Conservation (phyloP, 2,329 filamentous ascomycete species). For the Samsoniella hepiali region DNA sequence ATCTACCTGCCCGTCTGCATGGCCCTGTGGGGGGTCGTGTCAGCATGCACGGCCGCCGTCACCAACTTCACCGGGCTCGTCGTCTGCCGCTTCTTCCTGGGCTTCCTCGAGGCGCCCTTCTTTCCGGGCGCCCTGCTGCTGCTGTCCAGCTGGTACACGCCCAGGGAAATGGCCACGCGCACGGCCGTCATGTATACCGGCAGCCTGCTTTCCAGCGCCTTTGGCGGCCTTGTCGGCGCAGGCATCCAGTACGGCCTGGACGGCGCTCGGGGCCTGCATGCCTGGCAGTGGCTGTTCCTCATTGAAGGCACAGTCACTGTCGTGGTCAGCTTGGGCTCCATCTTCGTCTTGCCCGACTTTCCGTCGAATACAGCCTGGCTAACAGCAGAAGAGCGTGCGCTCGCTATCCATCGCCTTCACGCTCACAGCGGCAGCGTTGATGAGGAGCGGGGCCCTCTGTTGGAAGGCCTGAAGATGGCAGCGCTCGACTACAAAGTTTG, state of each 20-base stretch:
- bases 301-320: constrained; percentile 47
- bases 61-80: constrained; percentile 42
- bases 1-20: constrained; percentile 50
- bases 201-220: constrained; percentile 50
- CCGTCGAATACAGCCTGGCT: constrained; percentile 53
- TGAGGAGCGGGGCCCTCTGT: constrained; percentile 39
- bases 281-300: constrained; percentile 66
- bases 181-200: constrained; percentile 59
- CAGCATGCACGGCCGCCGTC: constrained; percentile 45
- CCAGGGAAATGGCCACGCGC: constrained; percentile 51
- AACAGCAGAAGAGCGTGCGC: constrained; percentile 46
- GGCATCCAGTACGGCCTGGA: constrained; percentile 44
- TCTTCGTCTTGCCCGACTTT: constrained; percentile 48
- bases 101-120: constrained; percentile 46
- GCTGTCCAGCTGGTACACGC: constrained; percentile 46
- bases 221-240: constrained; percentile 49
- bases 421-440: constrained; percentile 46
- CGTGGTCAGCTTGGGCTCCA: constrained; percentile 32
- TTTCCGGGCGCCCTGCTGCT: constrained; percentile 48
- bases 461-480: constrained; percentile 52
- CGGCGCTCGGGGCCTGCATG: constrained; percentile 41
- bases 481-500: constrained; percentile 59
- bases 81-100: constrained; percentile 45
- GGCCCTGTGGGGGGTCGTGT: constrained; percentile 39
- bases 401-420: constrained; percentile 50